A percentile compares a stretch with the other conserved stretches of the same genome.
Conservation (phyloP, 805 yeast genomes). For the Saccharomycopsis capsularis region DNA sequence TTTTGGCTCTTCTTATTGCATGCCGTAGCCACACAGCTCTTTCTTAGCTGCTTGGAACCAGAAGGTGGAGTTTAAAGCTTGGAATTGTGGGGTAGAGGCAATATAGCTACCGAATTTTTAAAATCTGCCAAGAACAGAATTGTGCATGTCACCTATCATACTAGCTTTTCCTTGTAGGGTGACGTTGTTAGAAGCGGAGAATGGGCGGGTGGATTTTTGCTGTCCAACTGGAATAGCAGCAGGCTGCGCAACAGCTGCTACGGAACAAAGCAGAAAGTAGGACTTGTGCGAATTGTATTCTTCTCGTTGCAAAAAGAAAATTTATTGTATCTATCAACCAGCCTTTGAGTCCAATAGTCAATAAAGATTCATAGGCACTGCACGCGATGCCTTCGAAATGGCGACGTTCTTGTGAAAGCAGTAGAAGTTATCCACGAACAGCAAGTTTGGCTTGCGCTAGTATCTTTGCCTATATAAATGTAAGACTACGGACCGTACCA, state of each 20-base stretch:
- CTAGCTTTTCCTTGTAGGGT: neutral
- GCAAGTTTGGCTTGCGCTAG: too few relatives aligned
- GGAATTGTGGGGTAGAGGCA: conserved; percentile 15
- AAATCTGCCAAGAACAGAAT: conserved; percentile 15
- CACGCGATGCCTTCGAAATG: too few relatives aligned
- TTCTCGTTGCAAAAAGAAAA: too few relatives aligned
- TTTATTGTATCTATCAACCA: too few relatives aligned
- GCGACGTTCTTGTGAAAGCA: too few relatives aligned
- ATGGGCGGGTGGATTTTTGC: neutral
- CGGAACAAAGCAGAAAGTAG: too few relatives aligned
- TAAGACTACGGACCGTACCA: too few relatives aligned
- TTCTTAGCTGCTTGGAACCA: conserved; percentile 22
- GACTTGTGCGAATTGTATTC: too few relatives aligned
- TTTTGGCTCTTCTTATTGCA: neutral
- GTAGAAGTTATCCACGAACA: too few relatives aligned
- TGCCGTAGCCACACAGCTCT: conserved; percentile 20
- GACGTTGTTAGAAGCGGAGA: neutral
- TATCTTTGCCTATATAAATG: too few relatives aligned
- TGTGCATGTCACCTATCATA: conserved; percentile 14
- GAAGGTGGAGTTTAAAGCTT: conserved; percentile 15
- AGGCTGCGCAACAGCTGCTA: conserved; percentile 3
- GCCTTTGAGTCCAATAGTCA: too few relatives aligned
- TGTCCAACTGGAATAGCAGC: conserved; percentile 13
- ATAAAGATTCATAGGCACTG: too few relatives aligned
- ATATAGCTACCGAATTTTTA: conserved; percentile 18